These are phyloP conservation scores for Tillandsia fasciculata DNA, from an alignment of 176 grass and related monocot genomes.

Conservation along the genomic window DNA sequence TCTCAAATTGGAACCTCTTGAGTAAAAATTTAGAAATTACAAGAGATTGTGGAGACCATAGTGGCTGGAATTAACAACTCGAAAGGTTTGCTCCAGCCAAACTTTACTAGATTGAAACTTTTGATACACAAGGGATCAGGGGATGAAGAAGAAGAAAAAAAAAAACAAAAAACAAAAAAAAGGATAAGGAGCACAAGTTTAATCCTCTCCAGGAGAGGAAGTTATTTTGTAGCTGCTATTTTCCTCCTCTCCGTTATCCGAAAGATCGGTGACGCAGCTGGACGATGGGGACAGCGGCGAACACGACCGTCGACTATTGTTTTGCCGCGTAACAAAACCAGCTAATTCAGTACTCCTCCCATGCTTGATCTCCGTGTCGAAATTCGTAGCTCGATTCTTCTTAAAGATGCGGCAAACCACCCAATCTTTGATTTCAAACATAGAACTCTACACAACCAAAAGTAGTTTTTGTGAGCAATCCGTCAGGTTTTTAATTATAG, in stretches of 20 bases:
- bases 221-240: background rate
- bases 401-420: constrained; percentile 73
- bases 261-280: constrained; percentile 43
- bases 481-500: too few species aligned
- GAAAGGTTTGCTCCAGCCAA: too few species aligned
- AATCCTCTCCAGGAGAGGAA: constrained; percentile 6
- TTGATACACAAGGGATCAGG: too few species aligned
- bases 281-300: constrained; percentile 17
- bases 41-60: too few species aligned
- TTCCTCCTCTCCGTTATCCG: background rate
- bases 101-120: too few species aligned
- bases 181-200: background rate
- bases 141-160: too few species aligned
- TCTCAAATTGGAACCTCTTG: too few species aligned
- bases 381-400: constrained; percentile 14
- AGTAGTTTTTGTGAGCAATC: too few species aligned
- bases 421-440: constrained; percentile 32
- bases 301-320: background rate
- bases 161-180: too few species aligned
- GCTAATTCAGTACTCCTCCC: background rate
- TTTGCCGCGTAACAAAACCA: background rate
- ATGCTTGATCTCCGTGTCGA: constrained; percentile 2
- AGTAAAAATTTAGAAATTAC: too few species aligned
- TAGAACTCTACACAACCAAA: background rate
- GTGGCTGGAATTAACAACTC: too few species aligned